phyloP scores from a whole-genome alignment of 441 rosid species.

The Jatropha podagrica region DNA sequence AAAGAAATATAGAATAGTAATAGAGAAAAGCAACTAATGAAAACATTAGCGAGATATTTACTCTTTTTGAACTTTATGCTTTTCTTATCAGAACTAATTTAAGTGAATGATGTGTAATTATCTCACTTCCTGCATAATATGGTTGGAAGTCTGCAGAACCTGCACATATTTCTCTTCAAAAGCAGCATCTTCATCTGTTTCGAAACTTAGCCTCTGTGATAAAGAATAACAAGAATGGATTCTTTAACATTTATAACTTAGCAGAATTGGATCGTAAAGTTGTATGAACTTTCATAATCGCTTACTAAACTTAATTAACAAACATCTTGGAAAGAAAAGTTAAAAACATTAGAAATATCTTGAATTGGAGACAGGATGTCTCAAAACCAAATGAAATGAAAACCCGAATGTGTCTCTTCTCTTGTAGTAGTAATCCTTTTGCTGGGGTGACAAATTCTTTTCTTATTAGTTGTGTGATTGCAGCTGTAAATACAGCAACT shows the following conservation, averaged over 20 bases:
- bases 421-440: neutral
- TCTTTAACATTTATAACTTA: too few species aligned
- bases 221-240: too few species aligned
- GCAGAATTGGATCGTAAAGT: neutral
- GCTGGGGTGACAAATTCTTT: neutral
- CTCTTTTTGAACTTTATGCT: neutral
- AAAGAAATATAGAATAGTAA: neutral
- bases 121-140: neutral
- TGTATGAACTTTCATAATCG: neutral
- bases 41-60: neutral
- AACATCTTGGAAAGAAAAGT: neutral
- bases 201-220: too few species aligned
- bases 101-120: neutral
- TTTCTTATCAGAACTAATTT: neutral
- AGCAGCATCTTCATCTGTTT: too few species aligned
- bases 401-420: neutral
- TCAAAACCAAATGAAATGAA: conserved; percentile 5
- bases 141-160: neutral
- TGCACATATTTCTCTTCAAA: neutral
- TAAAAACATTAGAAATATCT: conserved; percentile 8
- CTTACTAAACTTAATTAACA: conserved; percentile 2
- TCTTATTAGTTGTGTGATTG: neutral
- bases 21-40: neutral
- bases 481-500: neutral
- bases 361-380: conserved; percentile 5